phyloP scores from a whole-genome alignment of 208 protist genomes.

The Crithidia acanthocephali region DNA sequence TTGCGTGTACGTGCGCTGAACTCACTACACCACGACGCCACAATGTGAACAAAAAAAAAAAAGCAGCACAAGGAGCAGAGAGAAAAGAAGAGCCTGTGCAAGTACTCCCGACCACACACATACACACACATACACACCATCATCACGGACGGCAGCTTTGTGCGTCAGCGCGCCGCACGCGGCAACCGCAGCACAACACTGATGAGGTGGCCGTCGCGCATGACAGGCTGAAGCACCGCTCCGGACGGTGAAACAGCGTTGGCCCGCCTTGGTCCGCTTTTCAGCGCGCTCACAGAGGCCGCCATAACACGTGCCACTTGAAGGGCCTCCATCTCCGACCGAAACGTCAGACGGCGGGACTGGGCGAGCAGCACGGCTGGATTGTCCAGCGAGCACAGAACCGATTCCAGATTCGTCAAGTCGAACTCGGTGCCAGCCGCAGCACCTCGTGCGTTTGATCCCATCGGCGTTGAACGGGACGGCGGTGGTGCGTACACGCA shows the following conservation, averaged over 20 bases:
- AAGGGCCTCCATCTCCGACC: constrained; percentile 59
- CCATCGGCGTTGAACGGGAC: neutral
- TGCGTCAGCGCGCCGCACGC: neutral
- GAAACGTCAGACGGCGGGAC: constrained; percentile 40
- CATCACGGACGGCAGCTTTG: too few species aligned
- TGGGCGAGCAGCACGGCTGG: constrained; percentile 36
- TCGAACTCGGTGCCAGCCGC: neutral
- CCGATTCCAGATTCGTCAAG: constrained; percentile 13
- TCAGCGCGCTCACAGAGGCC: constrained; percentile 30
- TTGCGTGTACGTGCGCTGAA: too few species aligned
- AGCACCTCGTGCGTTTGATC: neutral
- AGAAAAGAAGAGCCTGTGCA: too few species aligned
- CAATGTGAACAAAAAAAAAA: neutral
- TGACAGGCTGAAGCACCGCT: constrained; percentile 41
- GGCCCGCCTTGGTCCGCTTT: neutral
- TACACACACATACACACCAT: too few species aligned
- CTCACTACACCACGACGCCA: too few species aligned
- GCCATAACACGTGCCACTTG: constrained; percentile 64
- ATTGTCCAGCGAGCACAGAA: constrained; percentile 49
- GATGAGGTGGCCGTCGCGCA: constrained; percentile 46
- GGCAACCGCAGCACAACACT: constrained; percentile 27
- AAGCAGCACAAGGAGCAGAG: neutral
- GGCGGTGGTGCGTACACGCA: constrained; percentile 41
- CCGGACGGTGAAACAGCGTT: neutral
- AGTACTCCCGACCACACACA: too few species aligned